phyloP scores from a whole-genome alignment of 495 filamentous ascomycete species.

The Penicillium dipodomyicola region DNA sequence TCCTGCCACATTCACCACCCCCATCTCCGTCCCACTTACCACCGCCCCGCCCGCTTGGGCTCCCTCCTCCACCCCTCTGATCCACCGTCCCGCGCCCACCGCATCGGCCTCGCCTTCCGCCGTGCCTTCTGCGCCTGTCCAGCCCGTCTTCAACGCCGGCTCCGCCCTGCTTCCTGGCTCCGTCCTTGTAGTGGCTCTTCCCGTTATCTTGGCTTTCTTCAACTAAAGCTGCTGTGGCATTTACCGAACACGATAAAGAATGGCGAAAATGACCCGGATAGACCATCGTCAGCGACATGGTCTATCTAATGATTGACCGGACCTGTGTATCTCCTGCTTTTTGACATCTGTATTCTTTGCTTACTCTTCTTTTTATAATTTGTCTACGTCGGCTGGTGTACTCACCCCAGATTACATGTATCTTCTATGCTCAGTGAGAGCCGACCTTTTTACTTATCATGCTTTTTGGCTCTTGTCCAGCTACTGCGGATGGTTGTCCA shows the following conservation, averaged over 20 bases:
- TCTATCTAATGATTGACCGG: constrained; percentile 5
- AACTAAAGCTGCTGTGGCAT: constrained; percentile 8
- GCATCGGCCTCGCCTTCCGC: constrained; percentile 15
- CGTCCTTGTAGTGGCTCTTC: constrained; percentile 19
- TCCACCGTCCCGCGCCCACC: constrained; percentile 20
- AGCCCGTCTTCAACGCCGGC: constrained; percentile 25
- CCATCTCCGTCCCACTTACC: constrained; percentile 19
- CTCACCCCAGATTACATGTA: constrained; percentile 15
- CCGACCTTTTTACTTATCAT: constrained; percentile 12
- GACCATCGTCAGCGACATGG: background rate
- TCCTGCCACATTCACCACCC: constrained; percentile 24
- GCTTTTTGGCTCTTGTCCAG: constrained; percentile 6
- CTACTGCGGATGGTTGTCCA: constrained; percentile 18
- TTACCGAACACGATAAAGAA: background rate
- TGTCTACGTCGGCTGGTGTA: constrained; percentile 2
- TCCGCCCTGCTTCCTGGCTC: constrained; percentile 25
- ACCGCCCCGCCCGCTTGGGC: constrained; percentile 20
- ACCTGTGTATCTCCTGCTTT: background rate
- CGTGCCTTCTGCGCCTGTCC: background rate
- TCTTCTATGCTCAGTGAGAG: constrained; percentile 18
- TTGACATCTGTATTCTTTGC: constrained; percentile 16
- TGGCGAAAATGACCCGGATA: background rate
- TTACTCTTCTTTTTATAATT: constrained; percentile 18
- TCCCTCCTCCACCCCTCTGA: constrained; percentile 25
- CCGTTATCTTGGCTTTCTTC: constrained; percentile 25